Percentiles rank a stretch among this genome's conserved stretches.
Conservation (phyloP, 306 rosid genomes). For the Dryas drummondii region DNA sequence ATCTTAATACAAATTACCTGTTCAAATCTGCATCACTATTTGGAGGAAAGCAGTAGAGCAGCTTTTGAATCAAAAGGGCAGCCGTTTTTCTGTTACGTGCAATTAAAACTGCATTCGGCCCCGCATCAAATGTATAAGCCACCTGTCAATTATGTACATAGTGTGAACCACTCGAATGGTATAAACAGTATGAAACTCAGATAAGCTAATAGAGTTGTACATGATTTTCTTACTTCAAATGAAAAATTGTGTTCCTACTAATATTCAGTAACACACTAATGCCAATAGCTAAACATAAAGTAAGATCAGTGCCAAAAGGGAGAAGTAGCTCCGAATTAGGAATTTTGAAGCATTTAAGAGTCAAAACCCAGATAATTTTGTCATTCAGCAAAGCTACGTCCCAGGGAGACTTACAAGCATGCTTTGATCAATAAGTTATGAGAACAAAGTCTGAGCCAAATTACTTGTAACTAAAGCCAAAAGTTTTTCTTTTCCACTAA, state of each 20-base stretch:
- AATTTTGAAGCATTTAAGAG: not conserved
- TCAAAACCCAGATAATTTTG: not conserved
- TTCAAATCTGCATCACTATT: slow-evolving; percentile 60
- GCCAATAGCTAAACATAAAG: not conserved
- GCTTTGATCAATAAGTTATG: not conserved
- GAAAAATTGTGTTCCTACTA: not conserved
- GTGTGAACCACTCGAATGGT: not conserved
- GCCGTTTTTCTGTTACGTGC: slow-evolving; percentile 88
- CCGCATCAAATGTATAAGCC: slow-evolving; percentile 99
- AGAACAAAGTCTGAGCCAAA: not conserved
- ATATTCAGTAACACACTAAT: not conserved
- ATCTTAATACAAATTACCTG: slow-evolving; percentile 49
- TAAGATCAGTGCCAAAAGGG: slow-evolving; percentile 2
- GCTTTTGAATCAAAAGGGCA: slow-evolving; percentile 73
- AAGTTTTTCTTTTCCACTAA: not conserved
- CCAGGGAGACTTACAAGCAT: not conserved
- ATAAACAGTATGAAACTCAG: not conserved
- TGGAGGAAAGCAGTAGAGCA: slow-evolving; percentile 92
- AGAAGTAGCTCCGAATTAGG: not conserved
- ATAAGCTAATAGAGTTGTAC: not conserved
- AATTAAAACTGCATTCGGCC: slow-evolving; percentile 89
- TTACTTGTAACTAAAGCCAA: not conserved
- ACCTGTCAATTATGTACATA: slow-evolving; percentile 50
- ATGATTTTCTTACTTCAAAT: not conserved
- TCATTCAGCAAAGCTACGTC: not conserved